A percentile compares a stretch with the other conserved stretches of the same genome.
These are phyloP conservation scores for Cyanodermella asteris DNA, from an alignment of 2,329 filamentous ascomycete genomes.

Conservation along the genomic window DNA sequence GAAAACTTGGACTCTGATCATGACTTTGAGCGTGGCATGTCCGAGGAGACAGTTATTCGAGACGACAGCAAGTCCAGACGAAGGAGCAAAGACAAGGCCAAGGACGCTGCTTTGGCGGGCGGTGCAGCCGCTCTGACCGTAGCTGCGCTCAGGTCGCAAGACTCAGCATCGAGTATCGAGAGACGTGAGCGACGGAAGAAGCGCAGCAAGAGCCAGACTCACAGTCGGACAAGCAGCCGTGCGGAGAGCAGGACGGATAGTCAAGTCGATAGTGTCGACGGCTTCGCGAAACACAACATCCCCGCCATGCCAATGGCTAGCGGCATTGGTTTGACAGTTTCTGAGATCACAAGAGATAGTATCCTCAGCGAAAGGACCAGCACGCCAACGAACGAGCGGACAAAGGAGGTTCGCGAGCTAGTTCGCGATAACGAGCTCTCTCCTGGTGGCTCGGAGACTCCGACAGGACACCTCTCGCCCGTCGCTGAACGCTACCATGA, in stretches of 20 bases:
- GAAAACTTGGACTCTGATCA: conserved; percentile 26
- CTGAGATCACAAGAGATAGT: conserved; percentile 71
- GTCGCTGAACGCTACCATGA: too few species aligned
- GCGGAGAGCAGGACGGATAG: too few species aligned
- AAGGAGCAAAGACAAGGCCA: conserved; percentile 29
- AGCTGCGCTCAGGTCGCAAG: conserved; percentile 38
- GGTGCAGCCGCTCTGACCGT: conserved; percentile 39
- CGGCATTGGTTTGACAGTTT: conserved; percentile 61
- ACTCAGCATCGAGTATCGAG: conserved; percentile 38
- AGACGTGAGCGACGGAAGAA: conserved; percentile 16
- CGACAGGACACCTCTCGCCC: too few species aligned
- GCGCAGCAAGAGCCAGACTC: conserved; percentile 29
- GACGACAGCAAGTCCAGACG: conserved; percentile 31
- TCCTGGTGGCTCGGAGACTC: conserved; percentile 35
- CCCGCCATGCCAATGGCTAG: conserved; percentile 79
- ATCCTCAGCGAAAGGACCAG: conserved; percentile 67
- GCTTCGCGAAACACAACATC: conserved; percentile 33
- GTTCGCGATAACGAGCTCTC: too few species aligned
- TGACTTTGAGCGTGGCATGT: conserved; percentile 20
- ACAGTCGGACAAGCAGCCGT: conserved; percentile 26
- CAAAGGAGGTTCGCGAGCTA: conserved; percentile 39
- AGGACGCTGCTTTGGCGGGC: conserved; percentile 34
- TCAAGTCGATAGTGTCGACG: conserved; percentile 29
- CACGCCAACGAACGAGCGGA: conserved; percentile 36
- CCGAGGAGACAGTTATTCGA: conserved; percentile 22